Percentiles rank a stretch among this genome's conserved stretches.
Evolutionary conservation across 2,329 filamentous ascomycete species (phyloP).

Genomic region (Pseudocercospora eumusae): DNA sequence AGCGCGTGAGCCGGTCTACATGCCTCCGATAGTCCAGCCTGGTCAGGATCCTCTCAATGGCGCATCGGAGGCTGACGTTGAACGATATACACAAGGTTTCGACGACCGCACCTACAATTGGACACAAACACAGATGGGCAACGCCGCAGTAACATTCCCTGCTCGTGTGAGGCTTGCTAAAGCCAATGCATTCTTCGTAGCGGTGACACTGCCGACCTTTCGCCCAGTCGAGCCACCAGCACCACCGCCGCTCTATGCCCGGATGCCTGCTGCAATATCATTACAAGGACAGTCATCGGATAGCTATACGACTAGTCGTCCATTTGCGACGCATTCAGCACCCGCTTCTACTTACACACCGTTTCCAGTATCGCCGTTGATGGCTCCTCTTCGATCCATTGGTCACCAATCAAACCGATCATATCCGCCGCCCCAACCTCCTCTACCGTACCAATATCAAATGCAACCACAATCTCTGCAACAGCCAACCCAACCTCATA

Average conservation of each 20-base stretch:
- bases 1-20: conserved; percentile 51
- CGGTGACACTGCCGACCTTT: conserved; percentile 43
- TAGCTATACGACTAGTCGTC: conserved; percentile 19
- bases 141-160: conserved; percentile 40
- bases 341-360: conserved; percentile 23
- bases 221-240: conserved; percentile 28
- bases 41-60: conserved; percentile 47
- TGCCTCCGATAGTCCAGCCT: conserved; percentile 51
- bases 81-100: conserved; percentile 48
- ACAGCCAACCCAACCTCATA: conserved; percentile 8
- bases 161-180: conserved; percentile 45
- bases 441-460: conserved; percentile 20
- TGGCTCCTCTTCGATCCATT: conserved; percentile 24
- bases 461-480: conserved; percentile 10
- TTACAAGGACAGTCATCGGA: conserved; percentile 18
- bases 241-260: conserved; percentile 8
- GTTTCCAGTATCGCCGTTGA: conserved; percentile 21
- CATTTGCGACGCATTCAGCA: conserved; percentile 26
- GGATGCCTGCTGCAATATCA: conserved; percentile 15
- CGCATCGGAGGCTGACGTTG: conserved; percentile 47
- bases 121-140: conserved; percentile 42
- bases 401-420: conserved; percentile 24
- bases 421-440: conserved; percentile 24
- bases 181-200: conserved; percentile 50
- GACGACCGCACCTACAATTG: conserved; percentile 45